phyloP scores from a whole-genome alignment of 2,329 filamentous ascomycete species.

The Ambrosiella cleistominuta region DNA sequence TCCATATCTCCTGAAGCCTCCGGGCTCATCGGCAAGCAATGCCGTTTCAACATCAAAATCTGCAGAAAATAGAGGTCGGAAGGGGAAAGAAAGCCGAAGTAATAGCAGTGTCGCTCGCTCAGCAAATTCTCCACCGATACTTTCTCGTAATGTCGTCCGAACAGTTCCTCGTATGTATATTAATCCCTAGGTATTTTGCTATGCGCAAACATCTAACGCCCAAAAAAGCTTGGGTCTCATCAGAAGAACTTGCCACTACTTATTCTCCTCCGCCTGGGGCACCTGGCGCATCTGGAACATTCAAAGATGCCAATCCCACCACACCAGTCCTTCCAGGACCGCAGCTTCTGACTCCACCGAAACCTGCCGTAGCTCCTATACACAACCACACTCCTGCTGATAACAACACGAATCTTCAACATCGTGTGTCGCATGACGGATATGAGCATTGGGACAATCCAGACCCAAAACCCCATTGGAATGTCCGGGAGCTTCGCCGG shows the following conservation, averaged over 20 bases:
- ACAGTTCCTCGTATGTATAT: slow-evolving; percentile 8
- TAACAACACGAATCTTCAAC: slow-evolving; percentile 16
- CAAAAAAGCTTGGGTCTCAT: background rate
- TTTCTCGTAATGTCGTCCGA: slow-evolving; percentile 9
- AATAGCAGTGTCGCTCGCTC: slow-evolving; percentile 5
- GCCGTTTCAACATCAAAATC: slow-evolving; percentile 5
- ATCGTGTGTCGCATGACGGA: slow-evolving; percentile 31
- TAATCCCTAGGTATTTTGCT: background rate
- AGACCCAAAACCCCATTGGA: slow-evolving; percentile 1
- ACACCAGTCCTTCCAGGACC: slow-evolving; percentile 19
- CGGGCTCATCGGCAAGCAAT: slow-evolving; percentile 12
- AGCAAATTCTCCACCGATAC: background rate
- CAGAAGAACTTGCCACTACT: background rate
- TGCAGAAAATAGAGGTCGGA: background rate
- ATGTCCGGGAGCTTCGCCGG: slow-evolving; percentile 8
- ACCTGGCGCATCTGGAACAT: background rate
- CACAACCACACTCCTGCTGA: slow-evolving; percentile 26
- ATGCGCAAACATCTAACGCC: background rate
- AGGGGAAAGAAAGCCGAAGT: slow-evolving; percentile 8
- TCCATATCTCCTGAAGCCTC: slow-evolving; percentile 9
- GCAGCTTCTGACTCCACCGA: slow-evolving; percentile 23
- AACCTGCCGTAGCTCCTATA: slow-evolving; percentile 23
- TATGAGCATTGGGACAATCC: slow-evolving; percentile 23
- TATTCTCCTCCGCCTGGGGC: background rate
- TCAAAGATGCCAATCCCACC: slow-evolving; percentile 15